Evolutionary conservation across 202 grass and related monocot genomes (phyloP).

Genomic region (Schoenoplectus triqueter): DNA sequence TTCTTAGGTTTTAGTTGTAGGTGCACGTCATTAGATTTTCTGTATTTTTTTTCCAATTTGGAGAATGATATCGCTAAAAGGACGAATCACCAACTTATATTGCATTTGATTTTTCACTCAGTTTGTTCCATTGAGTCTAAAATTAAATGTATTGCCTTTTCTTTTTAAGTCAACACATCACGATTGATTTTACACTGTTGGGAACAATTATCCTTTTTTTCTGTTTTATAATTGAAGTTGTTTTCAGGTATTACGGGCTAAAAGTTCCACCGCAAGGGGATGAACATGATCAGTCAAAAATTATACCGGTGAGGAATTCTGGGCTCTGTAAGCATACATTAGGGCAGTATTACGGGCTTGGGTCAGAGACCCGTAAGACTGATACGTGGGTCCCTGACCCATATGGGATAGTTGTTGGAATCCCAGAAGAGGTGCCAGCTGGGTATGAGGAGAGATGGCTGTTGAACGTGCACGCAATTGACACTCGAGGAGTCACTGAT

Average conservation of each 20-base stretch:
- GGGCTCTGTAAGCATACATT: constrained; percentile 64
- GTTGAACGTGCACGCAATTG: constrained; percentile 80
- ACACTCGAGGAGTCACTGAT: constrained; percentile 59
- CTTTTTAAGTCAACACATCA: not conserved
- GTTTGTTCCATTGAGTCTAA: not conserved
- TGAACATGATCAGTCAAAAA: constrained; percentile 7
- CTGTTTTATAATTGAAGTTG: constrained; percentile 1
- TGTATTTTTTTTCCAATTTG: not conserved
- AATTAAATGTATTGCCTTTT: not conserved
- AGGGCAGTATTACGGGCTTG: constrained; percentile 76
- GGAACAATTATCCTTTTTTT: not conserved
- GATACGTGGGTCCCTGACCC: constrained; percentile 86
- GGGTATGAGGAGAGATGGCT: constrained; percentile 72
- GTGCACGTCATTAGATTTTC: not conserved
- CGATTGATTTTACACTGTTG: not conserved
- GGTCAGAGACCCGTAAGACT: constrained; percentile 84
- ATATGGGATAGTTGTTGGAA: constrained; percentile 68
- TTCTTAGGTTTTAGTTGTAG: not conserved
- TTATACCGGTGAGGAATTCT: constrained; percentile 41
- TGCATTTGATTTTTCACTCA: not conserved
- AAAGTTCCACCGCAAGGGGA: constrained; percentile 7
- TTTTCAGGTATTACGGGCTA: constrained; percentile 50
- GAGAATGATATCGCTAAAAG: constrained; percentile 1
- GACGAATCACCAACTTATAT: not conserved
- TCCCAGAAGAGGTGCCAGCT: constrained; percentile 45